These are phyloP conservation scores for Fomitopsis schrenkii DNA, from an alignment of 1,284 basidiomycete species.

Conservation along the genomic window DNA sequence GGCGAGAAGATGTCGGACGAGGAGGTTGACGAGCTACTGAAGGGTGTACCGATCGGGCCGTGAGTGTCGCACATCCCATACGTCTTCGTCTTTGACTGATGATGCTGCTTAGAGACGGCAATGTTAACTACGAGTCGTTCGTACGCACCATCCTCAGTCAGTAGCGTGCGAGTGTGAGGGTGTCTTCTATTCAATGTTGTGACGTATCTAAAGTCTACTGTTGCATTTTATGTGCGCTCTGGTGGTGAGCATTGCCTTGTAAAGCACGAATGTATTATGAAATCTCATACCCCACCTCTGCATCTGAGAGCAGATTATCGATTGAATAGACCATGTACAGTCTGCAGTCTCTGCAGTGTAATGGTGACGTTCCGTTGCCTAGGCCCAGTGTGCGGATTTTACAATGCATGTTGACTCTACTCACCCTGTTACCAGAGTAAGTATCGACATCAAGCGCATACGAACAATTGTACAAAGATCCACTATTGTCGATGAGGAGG, in stretches of 20 bases:
- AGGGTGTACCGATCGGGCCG: slow-evolving; percentile 88
- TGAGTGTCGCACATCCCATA: slow-evolving; percentile 37
- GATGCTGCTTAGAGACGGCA: slow-evolving; percentile 73
- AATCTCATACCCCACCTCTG: not conserved
- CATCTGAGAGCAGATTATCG: not conserved
- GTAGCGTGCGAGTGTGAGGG: slow-evolving; percentile 27
- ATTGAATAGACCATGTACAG: too few relatives aligned
- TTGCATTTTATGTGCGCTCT: slow-evolving; percentile 1
- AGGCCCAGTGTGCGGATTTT: too few relatives aligned
- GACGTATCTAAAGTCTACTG: slow-evolving; percentile 8
- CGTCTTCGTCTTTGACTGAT: slow-evolving; percentile 1
- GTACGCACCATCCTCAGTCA: slow-evolving; percentile 89
- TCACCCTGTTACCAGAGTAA: too few relatives aligned
- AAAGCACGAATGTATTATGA: slow-evolving; percentile 1
- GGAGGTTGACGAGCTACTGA: slow-evolving; percentile 97
- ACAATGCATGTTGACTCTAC: too few relatives aligned
- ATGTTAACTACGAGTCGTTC: slow-evolving; percentile 96
- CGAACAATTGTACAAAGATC: too few relatives aligned
- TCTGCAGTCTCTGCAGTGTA: too few relatives aligned
- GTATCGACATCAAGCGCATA: too few relatives aligned
- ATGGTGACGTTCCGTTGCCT: too few relatives aligned
- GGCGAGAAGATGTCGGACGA: slow-evolving; percentile 98
- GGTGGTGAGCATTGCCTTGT: not conserved
- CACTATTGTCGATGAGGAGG: too few relatives aligned
- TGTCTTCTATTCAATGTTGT: slow-evolving; percentile 2